Base-by-base conservation (phyloP, 768 basidiomycete species). In the Exsudoporus frostii region DNA sequence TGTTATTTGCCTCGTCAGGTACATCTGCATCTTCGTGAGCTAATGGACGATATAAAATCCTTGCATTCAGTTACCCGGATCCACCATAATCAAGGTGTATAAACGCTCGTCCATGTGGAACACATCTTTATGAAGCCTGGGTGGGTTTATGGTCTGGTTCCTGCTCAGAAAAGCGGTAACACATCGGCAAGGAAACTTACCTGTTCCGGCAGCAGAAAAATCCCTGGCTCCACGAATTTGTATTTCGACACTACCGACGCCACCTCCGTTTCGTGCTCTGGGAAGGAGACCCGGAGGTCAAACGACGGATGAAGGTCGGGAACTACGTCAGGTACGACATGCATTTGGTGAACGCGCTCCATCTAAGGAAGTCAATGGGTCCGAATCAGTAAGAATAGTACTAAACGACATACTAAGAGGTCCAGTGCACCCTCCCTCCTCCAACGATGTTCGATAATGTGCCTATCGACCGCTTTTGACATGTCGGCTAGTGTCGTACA, bases 341-440 rank as follows among this genome's bases (percentile, higher is more conserved):
- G 73, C 92, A 97, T 92, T 72, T 94, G 90, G 60, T 92, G 79
- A 41, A 98, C 65, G 65, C 95, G 88, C 65, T 97, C 90, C 92
- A 97, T 97, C 88, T 94, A 64, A 7, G 29, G 29, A 19, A 37
- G 11, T 9, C 9, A 32, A 22, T 45, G 29, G 41, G n/a, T 22
- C 20, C 14, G 43, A 27, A 25, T 45, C 1, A 13, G 39, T n/a
- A 19, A 13, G 5, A 27, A 3, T 22, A 22, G 9, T 13, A 27
- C 14, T 6, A 27, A 29, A 39, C 17, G 13, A 32, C 53, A 14
- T 30, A 92, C 93, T 67, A 98, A 74, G 34, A 93, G 74, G 65
- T 97, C 94, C 33, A 98, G 74, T 27, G 79, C 79, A 2, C 93
- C 95, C 40, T 90, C 83, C 47, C 85, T 85, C 51, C 90, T 78